Evolutionary conservation across 2,329 filamentous ascomycete genomes (phyloP).

Genomic region (Phialophora verrucosa): DNA sequence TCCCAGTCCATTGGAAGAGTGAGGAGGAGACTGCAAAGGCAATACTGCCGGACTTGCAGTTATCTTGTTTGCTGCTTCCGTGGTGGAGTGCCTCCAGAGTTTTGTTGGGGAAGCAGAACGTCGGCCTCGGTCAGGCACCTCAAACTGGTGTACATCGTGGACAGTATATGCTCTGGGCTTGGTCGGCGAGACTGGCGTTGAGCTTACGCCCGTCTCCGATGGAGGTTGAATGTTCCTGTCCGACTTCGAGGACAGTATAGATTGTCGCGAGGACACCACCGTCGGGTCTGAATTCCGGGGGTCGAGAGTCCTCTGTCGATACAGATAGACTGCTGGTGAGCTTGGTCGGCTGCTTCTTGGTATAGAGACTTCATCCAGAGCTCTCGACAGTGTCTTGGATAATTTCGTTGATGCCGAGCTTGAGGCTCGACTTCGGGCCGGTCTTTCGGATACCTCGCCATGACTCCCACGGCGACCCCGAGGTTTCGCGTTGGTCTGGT

Average conservation of each 20-base stretch:
- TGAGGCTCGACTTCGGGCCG: slow-evolving; percentile 31
- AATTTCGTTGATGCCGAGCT: slow-evolving; percentile 33
- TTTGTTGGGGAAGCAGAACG: slow-evolving; percentile 8
- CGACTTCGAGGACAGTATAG: slow-evolving; percentile 16
- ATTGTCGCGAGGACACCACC: slow-evolving; percentile 19
- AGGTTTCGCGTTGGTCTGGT: slow-evolving; percentile 34
- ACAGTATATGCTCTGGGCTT: slow-evolving; percentile 23
- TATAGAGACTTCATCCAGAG: slow-evolving; percentile 32
- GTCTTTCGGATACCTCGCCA: slow-evolving; percentile 30
- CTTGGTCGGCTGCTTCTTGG: slow-evolving; percentile 31
- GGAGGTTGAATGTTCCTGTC: slow-evolving; percentile 9
- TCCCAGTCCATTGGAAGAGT: background rate
- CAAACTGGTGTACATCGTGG: slow-evolving; percentile 12
- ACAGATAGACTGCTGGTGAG: slow-evolving; percentile 30
- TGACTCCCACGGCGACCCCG: slow-evolving; percentile 30
- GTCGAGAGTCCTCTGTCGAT: slow-evolving; percentile 29
- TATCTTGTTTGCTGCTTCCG: background rate
- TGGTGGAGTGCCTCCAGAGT: background rate
- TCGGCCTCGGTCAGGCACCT: slow-evolving; percentile 1
- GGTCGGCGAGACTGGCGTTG: slow-evolving; percentile 7
- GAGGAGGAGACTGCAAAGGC: slow-evolving; percentile 1
- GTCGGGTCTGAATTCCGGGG: slow-evolving; percentile 14
- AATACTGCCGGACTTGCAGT: background rate
- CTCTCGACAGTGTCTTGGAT: slow-evolving; percentile 34
- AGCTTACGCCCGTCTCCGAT: slow-evolving; percentile 9